Evolutionary conservation across 2,329 filamentous ascomycete genomes (phyloP).

Genomic region (Pyricularia sp.): DNA sequence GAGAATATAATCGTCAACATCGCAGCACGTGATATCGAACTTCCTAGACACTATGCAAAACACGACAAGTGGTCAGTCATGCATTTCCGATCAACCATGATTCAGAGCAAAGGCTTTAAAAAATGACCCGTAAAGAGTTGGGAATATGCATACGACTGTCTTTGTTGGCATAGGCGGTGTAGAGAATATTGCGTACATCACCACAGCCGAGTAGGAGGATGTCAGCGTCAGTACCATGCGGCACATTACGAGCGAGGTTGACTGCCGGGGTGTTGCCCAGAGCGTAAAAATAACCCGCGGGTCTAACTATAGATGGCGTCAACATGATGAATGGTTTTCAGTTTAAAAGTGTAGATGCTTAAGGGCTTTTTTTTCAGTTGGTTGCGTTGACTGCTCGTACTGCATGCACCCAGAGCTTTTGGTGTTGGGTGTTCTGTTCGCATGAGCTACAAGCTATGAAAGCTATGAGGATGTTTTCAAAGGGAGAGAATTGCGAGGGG

Average conservation of each 20-base stretch:
- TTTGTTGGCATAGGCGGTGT: conserved; percentile 31
- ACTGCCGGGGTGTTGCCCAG: conserved; percentile 42
- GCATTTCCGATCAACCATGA: background rate
- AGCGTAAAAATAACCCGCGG: conserved; percentile 26
- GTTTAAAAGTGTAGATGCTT: background rate
- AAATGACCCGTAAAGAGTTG: background rate
- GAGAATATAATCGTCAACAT: conserved; percentile 34
- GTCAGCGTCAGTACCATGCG: conserved; percentile 33
- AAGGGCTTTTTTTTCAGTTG: background rate
- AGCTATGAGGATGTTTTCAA: no score
- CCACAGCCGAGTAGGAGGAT: conserved; percentile 43
- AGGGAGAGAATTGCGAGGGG: background rate
- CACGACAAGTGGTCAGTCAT: background rate
- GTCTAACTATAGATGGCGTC: conserved; percentile 19
- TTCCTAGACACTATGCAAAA: conserved; percentile 20
- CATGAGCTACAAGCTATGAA: background rate
- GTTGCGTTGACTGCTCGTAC: background rate
- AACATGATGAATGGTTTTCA: conserved; percentile 17
- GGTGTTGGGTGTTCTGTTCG: background rate
- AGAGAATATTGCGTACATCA: conserved; percentile 43
- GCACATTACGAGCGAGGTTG: conserved; percentile 31
- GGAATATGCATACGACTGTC: conserved; percentile 19
- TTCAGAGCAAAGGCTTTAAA: background rate
- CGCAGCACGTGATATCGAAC: conserved; percentile 44
- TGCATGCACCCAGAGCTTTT: background rate